Conservation (phyloP, 2,329 filamentous ascomycete genomes). For the Pseudopyrenochaeta lycopersici region DNA sequence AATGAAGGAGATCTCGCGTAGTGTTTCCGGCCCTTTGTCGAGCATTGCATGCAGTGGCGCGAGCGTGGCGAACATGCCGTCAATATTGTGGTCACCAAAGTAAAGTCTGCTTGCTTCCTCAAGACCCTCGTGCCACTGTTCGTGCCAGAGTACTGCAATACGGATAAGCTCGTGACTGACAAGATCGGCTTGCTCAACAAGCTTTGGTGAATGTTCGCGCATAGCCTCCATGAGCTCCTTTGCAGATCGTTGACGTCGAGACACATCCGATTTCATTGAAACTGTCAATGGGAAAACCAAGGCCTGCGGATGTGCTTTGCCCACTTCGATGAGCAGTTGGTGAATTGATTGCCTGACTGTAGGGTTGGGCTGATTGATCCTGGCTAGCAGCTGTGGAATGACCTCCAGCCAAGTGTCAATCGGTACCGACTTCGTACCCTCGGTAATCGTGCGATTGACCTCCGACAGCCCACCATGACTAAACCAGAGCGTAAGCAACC, state of each 20-base stretch:
- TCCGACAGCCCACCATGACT: slow-evolving; percentile 87
- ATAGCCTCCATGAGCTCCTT: slow-evolving; percentile 97
- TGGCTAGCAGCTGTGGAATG: slow-evolving; percentile 94
- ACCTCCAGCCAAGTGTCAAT: slow-evolving; percentile 99
- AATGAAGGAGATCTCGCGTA: slow-evolving; percentile 95
- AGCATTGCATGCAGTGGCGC: slow-evolving; percentile 91
- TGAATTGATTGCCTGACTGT: slow-evolving; percentile 91
- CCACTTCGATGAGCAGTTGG: slow-evolving; percentile 89
- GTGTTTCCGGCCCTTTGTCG: slow-evolving; percentile 88
- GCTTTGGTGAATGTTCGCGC: slow-evolving; percentile 88
- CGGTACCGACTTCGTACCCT: slow-evolving; percentile 90
- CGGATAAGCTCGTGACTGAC: slow-evolving; percentile 97
- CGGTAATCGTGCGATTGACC: slow-evolving; percentile 86
- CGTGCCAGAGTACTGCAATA: slow-evolving; percentile 97
- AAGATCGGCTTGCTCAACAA: slow-evolving; percentile 94
- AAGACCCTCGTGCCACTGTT: slow-evolving; percentile 97
- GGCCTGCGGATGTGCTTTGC: slow-evolving; percentile 92
- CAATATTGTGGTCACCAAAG: slow-evolving; percentile 96
- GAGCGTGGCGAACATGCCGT: slow-evolving; percentile 94
- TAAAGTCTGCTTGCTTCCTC: slow-evolving; percentile 96
- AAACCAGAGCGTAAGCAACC: slow-evolving; percentile 95
- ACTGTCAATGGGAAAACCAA: slow-evolving; percentile 97
- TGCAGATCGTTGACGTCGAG: slow-evolving; percentile 85
- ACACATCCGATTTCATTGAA: slow-evolving; percentile 94
- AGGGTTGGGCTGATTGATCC: slow-evolving; percentile 94